Evolutionary conservation across 2,329 filamentous ascomycete genomes (phyloP).

Genomic region (Fusarium concolor): DNA sequence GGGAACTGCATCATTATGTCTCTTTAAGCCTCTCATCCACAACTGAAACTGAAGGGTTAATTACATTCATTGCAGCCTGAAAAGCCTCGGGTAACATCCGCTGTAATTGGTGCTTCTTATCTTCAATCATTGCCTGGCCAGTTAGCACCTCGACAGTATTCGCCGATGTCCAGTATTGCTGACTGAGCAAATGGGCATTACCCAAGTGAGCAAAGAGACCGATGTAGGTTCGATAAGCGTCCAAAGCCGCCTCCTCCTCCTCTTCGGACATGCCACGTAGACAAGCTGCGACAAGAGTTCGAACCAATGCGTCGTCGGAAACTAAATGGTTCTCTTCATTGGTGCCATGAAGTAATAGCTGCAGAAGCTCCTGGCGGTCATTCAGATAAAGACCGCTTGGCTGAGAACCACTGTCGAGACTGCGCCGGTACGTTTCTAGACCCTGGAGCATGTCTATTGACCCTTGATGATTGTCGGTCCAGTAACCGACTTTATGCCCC

Average conservation of each 20-base stretch:
- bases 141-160: conserved; percentile 2
- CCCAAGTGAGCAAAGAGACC: conserved; percentile 48
- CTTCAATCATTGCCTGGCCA: background rate
- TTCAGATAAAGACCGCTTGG: conserved; percentile 7
- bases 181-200: conserved; percentile 48
- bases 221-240: conserved; percentile 46
- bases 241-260: conserved; percentile 5
- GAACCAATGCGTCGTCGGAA: conserved; percentile 37
- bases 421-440: conserved; percentile 32
- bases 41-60: conserved; percentile 37
- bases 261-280: conserved; percentile 6
- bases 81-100: conserved; percentile 25
- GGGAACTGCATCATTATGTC: conserved; percentile 12
- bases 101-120: conserved; percentile 2
- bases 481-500: conserved; percentile 34
- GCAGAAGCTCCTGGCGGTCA: conserved; percentile 44
- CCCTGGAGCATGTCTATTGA: conserved; percentile 40
- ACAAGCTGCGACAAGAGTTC: conserved; percentile 36
- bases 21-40: conserved; percentile 17
- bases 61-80: conserved; percentile 26
- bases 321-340: conserved; percentile 29
- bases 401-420: conserved; percentile 11
- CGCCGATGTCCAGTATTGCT: conserved; percentile 45
- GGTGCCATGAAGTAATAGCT: conserved; percentile 47
- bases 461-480: conserved; percentile 17